phyloP scores from a whole-genome alignment of 140 eudicot species.

The Bidens hawaiensis region DNA sequence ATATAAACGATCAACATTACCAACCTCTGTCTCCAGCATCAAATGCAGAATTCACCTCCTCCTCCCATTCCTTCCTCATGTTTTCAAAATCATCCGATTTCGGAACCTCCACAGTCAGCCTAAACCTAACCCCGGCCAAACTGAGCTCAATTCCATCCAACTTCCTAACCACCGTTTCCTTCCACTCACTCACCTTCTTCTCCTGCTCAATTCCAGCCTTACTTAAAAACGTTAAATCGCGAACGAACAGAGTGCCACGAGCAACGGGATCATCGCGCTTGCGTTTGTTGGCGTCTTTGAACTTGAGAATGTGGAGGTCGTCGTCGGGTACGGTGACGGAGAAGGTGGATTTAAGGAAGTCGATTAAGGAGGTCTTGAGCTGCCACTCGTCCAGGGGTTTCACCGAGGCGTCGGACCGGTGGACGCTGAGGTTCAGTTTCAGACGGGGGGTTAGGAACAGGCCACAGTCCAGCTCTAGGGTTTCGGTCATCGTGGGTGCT shows the following conservation, averaged over 20 bases:
- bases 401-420: constrained; percentile 68
- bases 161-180: constrained; percentile 45
- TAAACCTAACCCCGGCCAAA: constrained; percentile 72
- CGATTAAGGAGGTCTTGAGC: constrained; percentile 69
- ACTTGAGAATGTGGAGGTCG: constrained; percentile 47
- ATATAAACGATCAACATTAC: too few relatives aligned
- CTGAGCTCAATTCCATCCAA: constrained; percentile 80
- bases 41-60: constrained; percentile 34
- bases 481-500: too few relatives aligned
- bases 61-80: constrained; percentile 80
- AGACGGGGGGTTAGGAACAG: constrained; percentile 66
- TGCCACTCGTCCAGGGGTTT: constrained; percentile 84
- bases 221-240: constrained; percentile 57
- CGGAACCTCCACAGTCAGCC: constrained; percentile 50
- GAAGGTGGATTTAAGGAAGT: constrained; percentile 47
- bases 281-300: constrained; percentile 64
- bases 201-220: neutral
- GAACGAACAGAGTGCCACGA: constrained; percentile 44
- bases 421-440: constrained; percentile 52
- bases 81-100: constrained; percentile 56
- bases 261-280: constrained; percentile 90
- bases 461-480: constrained; percentile 49
- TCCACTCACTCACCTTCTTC: constrained; percentile 63
- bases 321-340: constrained; percentile 49
- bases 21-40: constrained; percentile 53